Base-by-base conservation (phyloP, 306 rosid species). In the Dalbergia cochinchinensis region DNA sequence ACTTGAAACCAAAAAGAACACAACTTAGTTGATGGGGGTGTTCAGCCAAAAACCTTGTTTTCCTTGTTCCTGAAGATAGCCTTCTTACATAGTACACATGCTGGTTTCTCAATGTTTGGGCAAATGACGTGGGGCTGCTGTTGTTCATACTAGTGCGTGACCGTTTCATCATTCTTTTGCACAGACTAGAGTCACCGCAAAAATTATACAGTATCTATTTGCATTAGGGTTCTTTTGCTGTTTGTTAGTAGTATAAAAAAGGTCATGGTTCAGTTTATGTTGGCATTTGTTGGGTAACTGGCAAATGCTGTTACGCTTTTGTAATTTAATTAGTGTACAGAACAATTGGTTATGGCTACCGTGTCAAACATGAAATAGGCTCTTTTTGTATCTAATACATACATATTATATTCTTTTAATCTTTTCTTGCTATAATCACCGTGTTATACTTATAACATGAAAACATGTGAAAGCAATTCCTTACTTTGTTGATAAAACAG, bases 1-100 rank as follows among this genome's bases (percentile, higher is more conserved):
- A 19, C 92, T 91, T 9, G 98, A 96, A 85, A 76, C n/a, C 60
- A 93, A 89, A 83, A 91, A 14, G 86, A 86, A 59, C n/a, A 59
- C 86, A 87, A 77, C 73, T 63, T 76, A 60, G 50, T 55, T 15
- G 60, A 60, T 44, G 60, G 61, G 31, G 31, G 2, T 42, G 69
- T 22, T 33, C 55, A 73, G 35, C 59, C 60, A 50, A 50, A 55
- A 71, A 62, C 60, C 80, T 66, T 47, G 53, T 55, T 65, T 65
- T 77, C 7, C 72, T 15, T 74, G 66, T 86, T 64, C 31, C 79
- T 33, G 75, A 86, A 73, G 85, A 82, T 19, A 79, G 73, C 87
- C 83, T 78, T 18, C 10, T 54, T 48, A 48, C 54, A 58, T 65
- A 72, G 62, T 80, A 50, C 44, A 76, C 65, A 78, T 79, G 81